Percentiles rank a stretch among this genome's conserved stretches.
Conservation (phyloP, 306 rosid genomes). For the Clitoria ternatea region DNA sequence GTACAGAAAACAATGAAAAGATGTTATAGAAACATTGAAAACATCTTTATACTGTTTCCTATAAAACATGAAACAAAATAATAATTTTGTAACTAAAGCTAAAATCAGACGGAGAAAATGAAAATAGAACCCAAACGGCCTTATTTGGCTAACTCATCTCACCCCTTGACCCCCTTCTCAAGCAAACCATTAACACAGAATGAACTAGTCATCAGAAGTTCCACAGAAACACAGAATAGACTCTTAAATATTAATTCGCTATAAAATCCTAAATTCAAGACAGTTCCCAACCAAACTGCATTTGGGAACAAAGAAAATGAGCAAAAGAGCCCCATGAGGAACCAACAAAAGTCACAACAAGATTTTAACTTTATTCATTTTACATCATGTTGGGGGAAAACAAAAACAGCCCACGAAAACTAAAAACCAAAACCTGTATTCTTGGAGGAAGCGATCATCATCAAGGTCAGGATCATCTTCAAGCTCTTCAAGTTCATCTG, state of each 20-base stretch:
- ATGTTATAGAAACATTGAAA: too few species aligned
- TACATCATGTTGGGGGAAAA: neutral
- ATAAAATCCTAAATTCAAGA: neutral
- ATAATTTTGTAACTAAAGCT: too few species aligned
- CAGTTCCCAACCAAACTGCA: neutral
- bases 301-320: neutral
- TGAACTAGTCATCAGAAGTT: neutral
- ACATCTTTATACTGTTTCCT: too few species aligned
- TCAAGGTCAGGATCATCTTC: slow-evolving; percentile 88
- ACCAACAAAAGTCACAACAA: neutral
- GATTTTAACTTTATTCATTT: neutral
- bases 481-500: slow-evolving; percentile 78
- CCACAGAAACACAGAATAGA: neutral
- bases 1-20: too few species aligned
- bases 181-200: neutral
- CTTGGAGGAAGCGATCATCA: slow-evolving; percentile 78
- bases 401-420: neutral
- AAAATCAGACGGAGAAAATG: too few species aligned
- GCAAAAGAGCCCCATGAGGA: neutral
- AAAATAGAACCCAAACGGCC: too few species aligned
- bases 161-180: neutral
- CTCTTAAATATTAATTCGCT: neutral
- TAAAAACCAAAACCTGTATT: slow-evolving; percentile 56
- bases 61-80: too few species aligned
- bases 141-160: neutral